Evolutionary conservation across 345 rosid species (phyloP).

Genomic region (Arabis hirsuta): DNA sequence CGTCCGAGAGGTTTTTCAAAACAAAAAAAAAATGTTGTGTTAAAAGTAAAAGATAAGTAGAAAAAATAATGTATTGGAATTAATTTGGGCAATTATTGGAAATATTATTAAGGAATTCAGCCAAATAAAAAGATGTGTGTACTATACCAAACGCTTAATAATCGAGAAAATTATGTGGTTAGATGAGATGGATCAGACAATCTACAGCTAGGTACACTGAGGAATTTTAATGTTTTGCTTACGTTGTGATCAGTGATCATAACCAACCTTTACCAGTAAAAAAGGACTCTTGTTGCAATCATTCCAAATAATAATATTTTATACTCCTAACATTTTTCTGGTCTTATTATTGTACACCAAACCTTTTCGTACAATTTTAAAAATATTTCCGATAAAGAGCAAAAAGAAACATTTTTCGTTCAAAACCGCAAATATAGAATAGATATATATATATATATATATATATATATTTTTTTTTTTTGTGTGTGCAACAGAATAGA

Average conservation of each 20-base stretch:
- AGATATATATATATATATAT: too few relatives aligned
- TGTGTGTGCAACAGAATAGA: background rate
- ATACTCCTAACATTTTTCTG: constrained; percentile 30
- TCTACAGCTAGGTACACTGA: constrained; percentile 41
- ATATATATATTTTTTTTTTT: too few relatives aligned
- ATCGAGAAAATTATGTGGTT: constrained; percentile 35
- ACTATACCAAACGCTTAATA: constrained; percentile 36
- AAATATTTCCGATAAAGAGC: constrained; percentile 15
- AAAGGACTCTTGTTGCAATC: constrained; percentile 40
- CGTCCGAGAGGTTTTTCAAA: constrained; percentile 5
- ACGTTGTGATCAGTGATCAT: constrained; percentile 45
- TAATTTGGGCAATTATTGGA: constrained; percentile 35
- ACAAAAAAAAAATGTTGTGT: background rate
- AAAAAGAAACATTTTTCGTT: background rate
- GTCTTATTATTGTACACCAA: constrained; percentile 32
- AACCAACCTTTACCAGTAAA: constrained; percentile 40
- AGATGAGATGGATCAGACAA: constrained; percentile 44
- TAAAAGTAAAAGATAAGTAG: background rate
- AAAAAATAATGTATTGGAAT: constrained; percentile 17
- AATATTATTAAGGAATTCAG: constrained; percentile 25
- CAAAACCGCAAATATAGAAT: background rate
- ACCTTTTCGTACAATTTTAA: constrained; percentile 16
- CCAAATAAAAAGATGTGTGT: constrained; percentile 22
- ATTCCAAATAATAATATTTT: constrained; percentile 18
- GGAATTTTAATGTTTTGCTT: constrained; percentile 32